These are phyloP conservation scores for Phtheirospermum japonicum DNA, from an alignment of 257 asterid species.

Conservation along the genomic window DNA sequence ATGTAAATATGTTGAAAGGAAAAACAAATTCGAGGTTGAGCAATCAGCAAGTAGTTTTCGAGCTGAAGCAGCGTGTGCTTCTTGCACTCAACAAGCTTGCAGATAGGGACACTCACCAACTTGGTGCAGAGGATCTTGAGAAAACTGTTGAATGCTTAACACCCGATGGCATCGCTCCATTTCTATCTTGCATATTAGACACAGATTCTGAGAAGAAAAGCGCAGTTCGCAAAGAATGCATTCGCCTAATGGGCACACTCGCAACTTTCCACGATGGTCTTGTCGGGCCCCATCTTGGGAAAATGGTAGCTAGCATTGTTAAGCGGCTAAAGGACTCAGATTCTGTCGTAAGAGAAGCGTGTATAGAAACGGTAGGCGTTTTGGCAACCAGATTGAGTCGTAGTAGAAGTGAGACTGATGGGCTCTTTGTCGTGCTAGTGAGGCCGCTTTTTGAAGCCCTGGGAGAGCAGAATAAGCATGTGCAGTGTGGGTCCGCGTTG, in stretches of 20 bases:
- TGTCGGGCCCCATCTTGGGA: constrained; percentile 67
- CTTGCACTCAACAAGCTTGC: constrained; percentile 83
- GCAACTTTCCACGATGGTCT: constrained; percentile 58
- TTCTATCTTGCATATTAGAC: constrained; percentile 81
- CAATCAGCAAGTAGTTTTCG: constrained; percentile 65
- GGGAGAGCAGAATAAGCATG: constrained; percentile 86
- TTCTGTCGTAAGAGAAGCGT: constrained; percentile 80
- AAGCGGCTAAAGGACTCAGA: constrained; percentile 88
- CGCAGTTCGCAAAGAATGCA: constrained; percentile 86
- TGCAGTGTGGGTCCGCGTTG: constrained; percentile 84
- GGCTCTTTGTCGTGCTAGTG: constrained; percentile 63
- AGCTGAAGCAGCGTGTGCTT: constrained; percentile 78
- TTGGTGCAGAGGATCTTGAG: constrained; percentile 86
- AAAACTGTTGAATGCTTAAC: constrained; percentile 63
- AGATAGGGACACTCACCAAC: constrained; percentile 83
- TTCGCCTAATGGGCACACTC: constrained; percentile 73
- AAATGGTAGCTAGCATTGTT: constrained; percentile 78
- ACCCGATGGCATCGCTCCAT: constrained; percentile 64
- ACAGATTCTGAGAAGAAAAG: constrained; percentile 77
- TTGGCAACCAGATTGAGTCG: constrained; percentile 71
- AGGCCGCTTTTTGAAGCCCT: constrained; percentile 92
- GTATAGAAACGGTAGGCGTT: constrained; percentile 73
- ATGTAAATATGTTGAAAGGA: constrained; percentile 50
- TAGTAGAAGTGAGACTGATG: constrained; percentile 55
- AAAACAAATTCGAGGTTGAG: constrained; percentile 56